Evolutionary conservation across 805 yeast species (phyloP).

Genomic region (Kodamaea jinghongensis): DNA sequence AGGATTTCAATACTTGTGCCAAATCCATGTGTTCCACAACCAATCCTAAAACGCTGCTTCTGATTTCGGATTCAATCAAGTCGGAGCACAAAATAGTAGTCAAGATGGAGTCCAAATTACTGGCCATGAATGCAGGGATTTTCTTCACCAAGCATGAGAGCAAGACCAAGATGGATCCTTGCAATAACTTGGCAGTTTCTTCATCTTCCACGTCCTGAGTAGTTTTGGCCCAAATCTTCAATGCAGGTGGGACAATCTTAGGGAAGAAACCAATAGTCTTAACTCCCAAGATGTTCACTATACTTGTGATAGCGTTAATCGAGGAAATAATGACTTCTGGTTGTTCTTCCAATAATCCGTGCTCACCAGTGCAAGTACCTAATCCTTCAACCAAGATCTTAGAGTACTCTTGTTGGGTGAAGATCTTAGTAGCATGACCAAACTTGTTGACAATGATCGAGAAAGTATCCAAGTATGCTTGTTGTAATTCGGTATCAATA

Average conservation of each 20-base stretch:
- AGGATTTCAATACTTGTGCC: conserved; percentile 56
- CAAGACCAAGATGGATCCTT: conserved; percentile 68
- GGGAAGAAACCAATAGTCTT: conserved; percentile 83
- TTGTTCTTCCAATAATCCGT: conserved; percentile 53
- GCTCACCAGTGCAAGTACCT: conserved; percentile 43
- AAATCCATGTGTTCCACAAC: conserved; percentile 67
- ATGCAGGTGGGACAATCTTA: conserved; percentile 72
- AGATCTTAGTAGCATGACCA: conserved; percentile 33
- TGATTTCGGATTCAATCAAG: conserved; percentile 56
- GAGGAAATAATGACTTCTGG: conserved; percentile 73
- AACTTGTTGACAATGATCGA: conserved; percentile 63
- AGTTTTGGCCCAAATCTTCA: conserved; percentile 53
- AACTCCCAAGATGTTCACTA: conserved; percentile 77
- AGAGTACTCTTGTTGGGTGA: conserved; percentile 39
- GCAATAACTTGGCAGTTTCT: conserved; percentile 42
- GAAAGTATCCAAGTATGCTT: conserved; percentile 67
- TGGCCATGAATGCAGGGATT: conserved; percentile 79
- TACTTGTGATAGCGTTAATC: conserved; percentile 64
- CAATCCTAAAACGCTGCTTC: conserved; percentile 59
- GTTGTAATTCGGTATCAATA: conserved; percentile 52
- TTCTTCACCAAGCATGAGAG: conserved; percentile 74
- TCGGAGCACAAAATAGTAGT: conserved; percentile 55
- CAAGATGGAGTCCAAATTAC: conserved; percentile 64
- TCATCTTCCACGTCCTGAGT: conserved; percentile 23
- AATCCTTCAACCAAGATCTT: conserved; percentile 49